Evolutionary conservation across 139 green algal genomes (phyloP).

Genomic region (Spirogloea muscicola): DNA sequence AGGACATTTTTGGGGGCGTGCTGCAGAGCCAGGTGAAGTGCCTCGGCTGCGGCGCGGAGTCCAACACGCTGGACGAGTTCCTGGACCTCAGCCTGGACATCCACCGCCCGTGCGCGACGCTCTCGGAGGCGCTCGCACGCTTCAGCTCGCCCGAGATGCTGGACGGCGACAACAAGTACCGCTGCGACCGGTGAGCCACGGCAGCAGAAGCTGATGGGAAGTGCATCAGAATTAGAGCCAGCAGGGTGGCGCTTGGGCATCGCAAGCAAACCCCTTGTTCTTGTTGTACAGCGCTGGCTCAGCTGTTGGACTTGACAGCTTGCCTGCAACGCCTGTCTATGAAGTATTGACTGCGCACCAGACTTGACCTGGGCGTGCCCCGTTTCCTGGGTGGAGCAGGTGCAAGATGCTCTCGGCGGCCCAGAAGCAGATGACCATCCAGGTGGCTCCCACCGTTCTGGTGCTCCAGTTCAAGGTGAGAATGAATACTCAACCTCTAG

Average conservation of each 20-base stretch:
- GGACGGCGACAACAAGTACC: constrained; percentile 53
- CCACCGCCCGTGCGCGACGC: background rate
- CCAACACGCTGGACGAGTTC: constrained; percentile 79
- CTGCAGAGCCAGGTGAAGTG: constrained; percentile 73
- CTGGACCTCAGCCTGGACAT: constrained; percentile 91
- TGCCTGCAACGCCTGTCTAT: no score
- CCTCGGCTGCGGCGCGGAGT: constrained; percentile 69
- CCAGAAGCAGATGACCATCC: constrained; percentile 34
- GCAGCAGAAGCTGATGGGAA: no score
- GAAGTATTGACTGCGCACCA: no score
- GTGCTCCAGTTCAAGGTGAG: constrained; percentile 49
- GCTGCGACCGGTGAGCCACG: constrained; percentile 35
- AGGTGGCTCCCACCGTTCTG: constrained; percentile 39
- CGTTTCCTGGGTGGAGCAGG: no score
- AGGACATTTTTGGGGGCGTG: constrained; percentile 43
- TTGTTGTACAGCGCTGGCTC: no score
- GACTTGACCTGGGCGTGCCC: no score
- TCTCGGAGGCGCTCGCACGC: constrained; percentile 33
- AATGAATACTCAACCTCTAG: no score
- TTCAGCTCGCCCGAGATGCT: constrained; percentile 50
- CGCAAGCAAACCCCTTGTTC: no score
- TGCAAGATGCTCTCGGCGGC: constrained; percentile 35
- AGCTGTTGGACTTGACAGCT: no score
- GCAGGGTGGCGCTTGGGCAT: no score
- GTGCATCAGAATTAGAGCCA: no score